Conservation (phyloP, 805 yeast species). For the Grigorovia humatica region DNA sequence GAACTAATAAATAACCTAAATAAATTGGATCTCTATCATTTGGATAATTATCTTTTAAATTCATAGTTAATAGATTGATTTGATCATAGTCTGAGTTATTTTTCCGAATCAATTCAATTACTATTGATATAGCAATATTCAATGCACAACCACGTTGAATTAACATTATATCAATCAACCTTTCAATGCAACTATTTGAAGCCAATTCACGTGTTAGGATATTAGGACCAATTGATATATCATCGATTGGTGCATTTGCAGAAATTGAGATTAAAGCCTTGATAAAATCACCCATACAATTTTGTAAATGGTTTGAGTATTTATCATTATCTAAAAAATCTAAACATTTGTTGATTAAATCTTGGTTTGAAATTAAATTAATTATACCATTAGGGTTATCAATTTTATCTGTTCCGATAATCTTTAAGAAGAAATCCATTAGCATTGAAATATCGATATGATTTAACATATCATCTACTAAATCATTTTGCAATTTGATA, state of each 20-base stretch:
- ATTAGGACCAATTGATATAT: slow-evolving; percentile 86
- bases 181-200: slow-evolving; percentile 48
- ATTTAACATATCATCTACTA: slow-evolving; percentile 45
- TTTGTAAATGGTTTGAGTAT: slow-evolving; percentile 53
- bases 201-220: slow-evolving; percentile 79
- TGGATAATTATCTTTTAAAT: slow-evolving; percentile 79
- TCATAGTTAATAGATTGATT: slow-evolving; percentile 65
- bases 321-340: slow-evolving; percentile 49
- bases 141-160: slow-evolving; percentile 64
- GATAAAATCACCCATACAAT: slow-evolving; percentile 85
- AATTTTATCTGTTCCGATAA: slow-evolving; percentile 82
- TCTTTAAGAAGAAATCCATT: slow-evolving; percentile 78
- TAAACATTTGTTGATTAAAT: slow-evolving; percentile 59
- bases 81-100: slow-evolving; percentile 91
- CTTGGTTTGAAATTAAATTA: slow-evolving; percentile 59
- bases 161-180: slow-evolving; percentile 61
- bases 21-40: slow-evolving; percentile 82
- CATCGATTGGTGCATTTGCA: slow-evolving; percentile 70
- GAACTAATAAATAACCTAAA: slow-evolving; percentile 69
- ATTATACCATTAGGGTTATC: slow-evolving; percentile 81
- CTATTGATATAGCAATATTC: slow-evolving; percentile 82
- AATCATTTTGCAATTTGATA: slow-evolving; percentile 4
- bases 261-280: slow-evolving; percentile 87
- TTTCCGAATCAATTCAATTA: slow-evolving; percentile 86
- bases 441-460: slow-evolving; percentile 82